phyloP scores from a whole-genome alignment of 139 green algal species.

The Nannochloris sp. region DNA sequence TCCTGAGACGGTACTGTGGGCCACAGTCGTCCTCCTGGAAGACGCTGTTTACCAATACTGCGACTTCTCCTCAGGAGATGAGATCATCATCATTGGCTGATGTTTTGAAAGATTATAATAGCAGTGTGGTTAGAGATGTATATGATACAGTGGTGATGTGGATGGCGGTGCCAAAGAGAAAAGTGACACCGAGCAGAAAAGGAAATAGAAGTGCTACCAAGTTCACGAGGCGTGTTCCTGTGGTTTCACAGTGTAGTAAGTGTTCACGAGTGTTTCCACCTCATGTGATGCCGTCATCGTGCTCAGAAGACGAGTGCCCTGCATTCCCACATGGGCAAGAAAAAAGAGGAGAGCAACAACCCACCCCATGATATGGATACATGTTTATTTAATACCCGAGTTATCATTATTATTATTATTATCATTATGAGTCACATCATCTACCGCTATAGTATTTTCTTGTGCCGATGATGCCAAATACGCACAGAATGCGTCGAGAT shows the following conservation, averaged over 20 bases:
- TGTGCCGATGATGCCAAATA: background rate
- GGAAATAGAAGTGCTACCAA: constrained; percentile 32
- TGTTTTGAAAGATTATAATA: too few relatives aligned
- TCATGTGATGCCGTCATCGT: constrained; percentile 25
- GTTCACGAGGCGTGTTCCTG: constrained; percentile 24
- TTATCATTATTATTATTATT: too few relatives aligned
- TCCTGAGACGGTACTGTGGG: too few relatives aligned
- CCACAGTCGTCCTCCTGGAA: too few relatives aligned
- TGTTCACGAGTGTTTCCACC: constrained; percentile 27
- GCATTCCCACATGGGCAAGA: constrained; percentile 19
- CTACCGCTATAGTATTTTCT: too few relatives aligned
- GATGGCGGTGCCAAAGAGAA: constrained; percentile 27
- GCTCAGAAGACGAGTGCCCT: constrained; percentile 26
- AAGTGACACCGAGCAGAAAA: constrained; percentile 27
- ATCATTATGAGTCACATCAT: too few relatives aligned
- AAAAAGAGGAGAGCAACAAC: background rate
- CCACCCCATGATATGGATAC: too few relatives aligned
- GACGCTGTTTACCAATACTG: too few relatives aligned
- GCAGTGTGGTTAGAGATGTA: too few relatives aligned
- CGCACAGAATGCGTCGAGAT: background rate
- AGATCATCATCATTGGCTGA: too few relatives aligned
- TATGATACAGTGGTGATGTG: background rate
- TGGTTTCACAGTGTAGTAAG: constrained; percentile 23
- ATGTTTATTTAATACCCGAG: too few relatives aligned
- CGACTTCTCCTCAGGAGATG: too few relatives aligned